Evolutionary conservation across 305 asterid genomes (phyloP).

Genomic region (Nicotiana rustica): DNA sequence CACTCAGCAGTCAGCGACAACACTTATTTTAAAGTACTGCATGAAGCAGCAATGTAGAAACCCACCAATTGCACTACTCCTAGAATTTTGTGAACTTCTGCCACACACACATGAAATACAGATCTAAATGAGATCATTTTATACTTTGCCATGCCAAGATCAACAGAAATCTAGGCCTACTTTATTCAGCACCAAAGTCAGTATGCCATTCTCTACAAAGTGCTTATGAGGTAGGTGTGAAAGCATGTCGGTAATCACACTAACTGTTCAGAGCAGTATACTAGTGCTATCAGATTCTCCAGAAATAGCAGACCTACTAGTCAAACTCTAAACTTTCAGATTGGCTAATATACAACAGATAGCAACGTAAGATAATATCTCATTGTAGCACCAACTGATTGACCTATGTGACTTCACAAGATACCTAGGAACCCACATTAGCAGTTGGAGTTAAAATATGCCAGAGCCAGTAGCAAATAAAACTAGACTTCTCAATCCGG

Average conservation of each 20-base stretch:
- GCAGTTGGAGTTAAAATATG: background rate
- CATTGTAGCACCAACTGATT: conserved; percentile 9
- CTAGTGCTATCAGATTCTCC: conserved; percentile 12
- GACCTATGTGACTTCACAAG: background rate
- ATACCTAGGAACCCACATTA: background rate
- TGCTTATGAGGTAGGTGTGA: background rate
- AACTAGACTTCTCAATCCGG: conserved; percentile 13
- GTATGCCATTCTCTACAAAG: conserved; percentile 11
- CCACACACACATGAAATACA: background rate
- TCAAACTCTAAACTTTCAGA: conserved; percentile 16
- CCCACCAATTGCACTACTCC: conserved; percentile 18
- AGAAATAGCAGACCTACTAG: conserved; percentile 24
- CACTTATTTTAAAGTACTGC: background rate
- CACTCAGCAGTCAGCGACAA: background rate
- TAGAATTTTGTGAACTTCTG: conserved; percentile 27
- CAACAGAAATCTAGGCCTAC: conserved; percentile 15
- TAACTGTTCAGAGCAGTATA: conserved; percentile 9
- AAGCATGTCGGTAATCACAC: conserved; percentile 1
- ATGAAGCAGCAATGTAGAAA: background rate
- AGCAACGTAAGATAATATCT: background rate
- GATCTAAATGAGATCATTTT: conserved; percentile 6
- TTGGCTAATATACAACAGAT: background rate
- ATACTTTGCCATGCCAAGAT: background rate
- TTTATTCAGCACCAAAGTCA: conserved; percentile 25
- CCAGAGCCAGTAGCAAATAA: conserved; percentile 14